Evolutionary conservation across 805 yeast species (phyloP), one percentile per base, ranked within the genome.

Genomic region (Ogataea naganishii): DNA sequence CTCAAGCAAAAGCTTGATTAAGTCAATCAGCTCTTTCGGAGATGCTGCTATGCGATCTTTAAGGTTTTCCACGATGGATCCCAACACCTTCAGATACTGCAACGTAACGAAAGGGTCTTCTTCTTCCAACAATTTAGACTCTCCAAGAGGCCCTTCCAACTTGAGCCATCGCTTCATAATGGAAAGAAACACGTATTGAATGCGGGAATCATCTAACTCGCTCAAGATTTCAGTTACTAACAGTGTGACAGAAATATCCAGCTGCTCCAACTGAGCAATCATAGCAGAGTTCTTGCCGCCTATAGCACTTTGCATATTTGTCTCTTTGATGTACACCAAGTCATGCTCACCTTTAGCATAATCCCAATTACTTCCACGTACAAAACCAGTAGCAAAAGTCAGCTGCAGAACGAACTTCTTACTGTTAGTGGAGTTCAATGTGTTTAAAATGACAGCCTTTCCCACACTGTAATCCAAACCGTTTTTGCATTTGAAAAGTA

Each of bases 91-190:
- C 35, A 84, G 56, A 44, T 80, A 79, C 6, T 74, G 55, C 21
- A 82, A 55, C 31, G 70, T 60, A 6, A 65, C 40, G 30, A 72
- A 66, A n/a, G 83, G 79, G 35, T 67, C 64, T 5, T 59, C 58
- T 3, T 56, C 59, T 4, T 44, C 52, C 14, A 43, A 40, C 1
- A 43, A 42, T 7, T 38, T 11, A 1, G 23, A 28, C 8, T 34
- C 32, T n/a, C 41, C 29, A 9, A 32, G 23, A 11, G 27, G 20
- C 5, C 31, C 31, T 21, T 39, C 44, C 6, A 36, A 31, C 14
- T 29, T 44, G 22, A 81, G 60, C 88, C 94, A 83, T 40, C 76
- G 59, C 33, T 66, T 64, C 37, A 89, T 55, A 1, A 76, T 52
- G 0, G 36, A 38, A 4, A 74, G 51, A 40, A 85, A 80, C 2